Evolutionary conservation across 192 early-diverging fungal species (phyloP), one percentile per base, ranked within the genome.

Genomic region (Haplosporangium gracile): DNA sequence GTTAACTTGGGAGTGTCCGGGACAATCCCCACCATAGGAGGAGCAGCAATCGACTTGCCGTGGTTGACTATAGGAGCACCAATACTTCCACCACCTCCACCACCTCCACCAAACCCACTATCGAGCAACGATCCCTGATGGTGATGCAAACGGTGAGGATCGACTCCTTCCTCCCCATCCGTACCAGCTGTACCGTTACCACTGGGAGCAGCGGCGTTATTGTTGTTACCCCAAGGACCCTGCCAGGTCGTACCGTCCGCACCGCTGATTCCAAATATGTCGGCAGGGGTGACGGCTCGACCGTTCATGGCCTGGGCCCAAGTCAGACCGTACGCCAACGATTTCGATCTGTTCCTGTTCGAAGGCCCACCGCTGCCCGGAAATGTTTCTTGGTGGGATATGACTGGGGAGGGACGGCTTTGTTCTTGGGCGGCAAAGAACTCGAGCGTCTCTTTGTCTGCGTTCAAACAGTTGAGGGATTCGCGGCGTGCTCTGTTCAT

Each of bases 401-500:
- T 5, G 0, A 74, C 65, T 32, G 84, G 84, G 2, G 78, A 78
- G 26, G 84, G 84, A 4, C 75, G 74, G 0, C 43, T 86, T 72
- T 86, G 84, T 36, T 86, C 84, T 53, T 81, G 79, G 36, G 60
- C 22, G 26, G 84, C 84, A 86, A 81, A 86, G 72, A 63, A 78
- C n/a, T 80, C 79, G 49, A 86, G 84, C 1, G 84, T 74, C 49
- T 81, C 84, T 47, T 86, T 86, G 76, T 86, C 84, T 73, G 84
- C 84, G 57, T 86, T 86, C 15, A 86, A 63, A 42, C 84, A 86
- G 76, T 86, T 86, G 60, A 86, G 84, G 2, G 84, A 86, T 70
- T 86, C 84, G 65, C 84, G 78, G 47, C 84, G 84, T 22, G 84
- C 84, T 47, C 84, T 79, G 57, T 86, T 86, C 84, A 86, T 86